Evolutionary conservation across 2,329 filamentous ascomycete genomes (phyloP), one percentile per base, ranked within the genome.

Genomic region (Ambrosiella beaveri): DNA sequence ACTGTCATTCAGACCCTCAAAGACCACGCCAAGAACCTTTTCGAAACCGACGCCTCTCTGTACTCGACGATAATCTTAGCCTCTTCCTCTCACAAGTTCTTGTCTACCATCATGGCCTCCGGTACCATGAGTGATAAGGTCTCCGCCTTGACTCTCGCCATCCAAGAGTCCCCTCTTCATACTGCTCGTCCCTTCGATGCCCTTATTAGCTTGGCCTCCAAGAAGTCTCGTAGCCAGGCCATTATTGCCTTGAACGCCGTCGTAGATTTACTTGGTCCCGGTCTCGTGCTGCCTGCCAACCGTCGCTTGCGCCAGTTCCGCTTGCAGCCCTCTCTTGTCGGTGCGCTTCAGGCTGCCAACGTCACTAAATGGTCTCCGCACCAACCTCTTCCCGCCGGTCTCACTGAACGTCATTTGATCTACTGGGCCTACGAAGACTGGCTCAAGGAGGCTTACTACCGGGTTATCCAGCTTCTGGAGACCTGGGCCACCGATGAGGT

Each of bases 51-150:
- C 67, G 85, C 85, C 61, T 76, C 80, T 45, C 75, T 80, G 52
- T 98, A 96, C 71, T 77, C 77, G 58, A 79, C 81, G 35, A 84
- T 88, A 63, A 74, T 86, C 58, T 81, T 86, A 6, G 81, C 87
- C 55, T 88, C 88, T 35, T 93, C 91, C 1, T 91, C 90, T 45
- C 86, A 94, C 70, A 95, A 90, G 69, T 98, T 98, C 74, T 84
- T 97, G 75, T 88, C 90, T 1, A 95, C 89, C 15, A 96, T 98
- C 68, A 96, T 97, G 87, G 76, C 88, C 8, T 94, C 90, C 1
- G 93, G 93, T 75, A 98, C 94, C 8, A 80, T 97, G 64, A 94
- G 89, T 58, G 93, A 98, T 69, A 97, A 96, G 69, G 85, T 97
- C 49, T 98, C 93, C 2, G 94, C 93, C 2, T 75, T 98, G 66